Evolutionary conservation across 2,329 filamentous ascomycete genomes (phyloP).

Genomic region (Claviceps sp.): DNA sequence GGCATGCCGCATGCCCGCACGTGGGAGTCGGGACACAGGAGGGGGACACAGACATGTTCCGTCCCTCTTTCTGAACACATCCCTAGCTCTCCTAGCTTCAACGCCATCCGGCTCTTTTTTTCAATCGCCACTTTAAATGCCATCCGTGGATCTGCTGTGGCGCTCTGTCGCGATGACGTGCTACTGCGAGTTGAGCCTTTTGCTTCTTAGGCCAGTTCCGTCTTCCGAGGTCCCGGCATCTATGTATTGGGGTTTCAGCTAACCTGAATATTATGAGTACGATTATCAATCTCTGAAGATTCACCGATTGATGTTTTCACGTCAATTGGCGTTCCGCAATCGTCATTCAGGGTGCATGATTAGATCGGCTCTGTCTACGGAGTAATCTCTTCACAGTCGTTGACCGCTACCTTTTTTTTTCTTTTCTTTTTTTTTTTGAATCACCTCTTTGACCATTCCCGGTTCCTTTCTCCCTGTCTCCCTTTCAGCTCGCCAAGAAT

Average conservation of each 20-base stretch:
- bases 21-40: not conserved
- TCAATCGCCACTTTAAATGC: not conserved
- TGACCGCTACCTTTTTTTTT: not conserved
- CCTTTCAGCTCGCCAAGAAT: not conserved
- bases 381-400: no score
- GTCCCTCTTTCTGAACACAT: not conserved
- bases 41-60: not conserved
- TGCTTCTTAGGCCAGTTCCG: not conserved
- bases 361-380: no score
- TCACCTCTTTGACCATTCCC: not conserved
- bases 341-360: not conserved
- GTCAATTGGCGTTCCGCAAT: not conserved
- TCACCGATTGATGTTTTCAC: not conserved
- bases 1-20: not conserved
- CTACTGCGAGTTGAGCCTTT: not conserved
- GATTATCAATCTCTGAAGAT: not conserved
- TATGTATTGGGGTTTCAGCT: not conserved
- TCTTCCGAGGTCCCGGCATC: not conserved
- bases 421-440: not conserved
- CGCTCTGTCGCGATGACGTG: conserved; percentile 1
- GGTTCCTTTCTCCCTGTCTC: not conserved
- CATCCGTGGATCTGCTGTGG: not conserved
- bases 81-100: not conserved
- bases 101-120: no score
- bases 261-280: not conserved